Base-by-base conservation (phyloP, 805 yeast species). In the Zygosaccharomyces kombuchaensis region DNA sequence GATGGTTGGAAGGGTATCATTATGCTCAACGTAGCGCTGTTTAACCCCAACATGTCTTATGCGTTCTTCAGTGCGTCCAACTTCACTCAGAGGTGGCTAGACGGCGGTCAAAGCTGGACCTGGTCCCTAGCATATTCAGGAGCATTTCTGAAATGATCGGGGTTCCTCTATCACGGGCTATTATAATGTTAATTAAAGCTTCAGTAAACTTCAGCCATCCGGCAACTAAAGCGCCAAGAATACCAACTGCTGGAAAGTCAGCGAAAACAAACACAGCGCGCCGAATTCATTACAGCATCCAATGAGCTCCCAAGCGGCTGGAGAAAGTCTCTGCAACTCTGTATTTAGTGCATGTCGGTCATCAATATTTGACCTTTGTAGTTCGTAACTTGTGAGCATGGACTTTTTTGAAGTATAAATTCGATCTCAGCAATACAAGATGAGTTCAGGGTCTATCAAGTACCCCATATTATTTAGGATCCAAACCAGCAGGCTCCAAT, bases 61-160 rank as follows among this genome's bases (percentile, higher is more conserved):
- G 53, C 67, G 2, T 88, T 78, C 66, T 87, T 87, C 61, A 60
- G 81, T 1, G 60, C 76, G 27, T 54, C 69, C 5, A 69, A 67
- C 45, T 89, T 87, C 74, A 60, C 70, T 36, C 67, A 69, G n/a
- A 56, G 63, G 3, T 75, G 74, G 52, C 76, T 90, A 39, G 97
- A 90, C 58, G 78, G 78, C 46, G 97, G 97, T 2, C 91, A 88
- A 74, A 81, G 91, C 22, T 69, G 81, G 51, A 84, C 96, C 0
- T 89, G 96, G 95, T 82, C 90, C 9, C 70, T 89, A 51, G 81
- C 95, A 0, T 86, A 77, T 53, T 73, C 87, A 37, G 96, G 65
- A 16, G 63, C 65, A 3, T 59, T 62, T 45, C 26, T 52, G 5
- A 22, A 23, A 27, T 34, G 26, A 42, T 34, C 9, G 17, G 14